Percentiles rank a stretch among this genome's conserved stretches.
Conservation (phyloP, 106 monocot genomes). For the Ottelia alismoides region DNA sequence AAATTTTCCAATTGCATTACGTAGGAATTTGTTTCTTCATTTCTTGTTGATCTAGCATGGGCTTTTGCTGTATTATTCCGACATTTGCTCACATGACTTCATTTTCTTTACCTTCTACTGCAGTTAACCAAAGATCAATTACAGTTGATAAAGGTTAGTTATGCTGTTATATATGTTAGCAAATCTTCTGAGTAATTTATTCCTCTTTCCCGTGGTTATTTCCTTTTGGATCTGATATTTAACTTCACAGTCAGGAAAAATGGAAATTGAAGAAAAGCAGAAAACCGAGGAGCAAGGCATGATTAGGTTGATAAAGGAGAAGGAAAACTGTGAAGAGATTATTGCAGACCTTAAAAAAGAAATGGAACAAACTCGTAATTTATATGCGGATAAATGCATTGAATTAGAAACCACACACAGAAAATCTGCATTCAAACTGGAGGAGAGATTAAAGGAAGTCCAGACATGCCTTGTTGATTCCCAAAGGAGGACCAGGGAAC, state of each 20-base stretch:
- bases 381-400: constrained; percentile 33
- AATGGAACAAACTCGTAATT: constrained; percentile 29
- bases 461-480: constrained; percentile 47
- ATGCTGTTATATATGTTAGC: neutral
- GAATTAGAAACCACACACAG: constrained; percentile 34
- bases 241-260: constrained; percentile 41
- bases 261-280: constrained; percentile 48
- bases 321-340: constrained; percentile 42
- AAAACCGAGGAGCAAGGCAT: constrained; percentile 49
- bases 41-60: too few relatives aligned
- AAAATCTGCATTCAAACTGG: constrained; percentile 12
- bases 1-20: too few relatives aligned
- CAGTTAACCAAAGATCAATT: constrained; percentile 29
- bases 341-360: constrained; percentile 60
- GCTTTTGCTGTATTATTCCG: too few relatives aligned
- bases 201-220: neutral
- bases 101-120: constrained; percentile 6
- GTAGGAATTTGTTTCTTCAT: too few relatives aligned
- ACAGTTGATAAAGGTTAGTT: constrained; percentile 24
- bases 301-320: constrained; percentile 44
- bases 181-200: neutral
- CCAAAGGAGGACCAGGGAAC: constrained; percentile 36
- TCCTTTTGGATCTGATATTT: neutral
- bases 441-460: constrained; percentile 42
- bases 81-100: too few relatives aligned